Conservation (phyloP, 805 yeast species). For the Wickerhamomyces sydowiorum region DNA sequence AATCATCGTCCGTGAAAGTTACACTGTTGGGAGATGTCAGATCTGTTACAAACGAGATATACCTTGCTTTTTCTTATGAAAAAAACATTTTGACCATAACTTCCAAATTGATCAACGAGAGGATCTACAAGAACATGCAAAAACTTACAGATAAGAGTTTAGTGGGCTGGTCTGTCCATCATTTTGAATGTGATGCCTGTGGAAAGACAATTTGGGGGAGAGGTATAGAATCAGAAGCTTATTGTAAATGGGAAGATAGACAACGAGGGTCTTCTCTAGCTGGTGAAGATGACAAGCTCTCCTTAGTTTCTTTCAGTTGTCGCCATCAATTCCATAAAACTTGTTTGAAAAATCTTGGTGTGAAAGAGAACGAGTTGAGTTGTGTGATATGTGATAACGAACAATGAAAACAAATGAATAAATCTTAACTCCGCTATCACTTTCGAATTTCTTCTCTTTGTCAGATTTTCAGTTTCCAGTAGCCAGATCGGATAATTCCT, state of each 20-base stretch:
- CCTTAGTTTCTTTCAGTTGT: constrained; percentile 55
- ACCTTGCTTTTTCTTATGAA: constrained; percentile 61
- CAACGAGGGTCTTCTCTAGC: constrained; percentile 22
- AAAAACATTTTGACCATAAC: constrained; percentile 46
- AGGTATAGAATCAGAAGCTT: constrained; percentile 42
- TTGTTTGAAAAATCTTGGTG: constrained; percentile 48
- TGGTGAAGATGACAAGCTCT: constrained; percentile 10
- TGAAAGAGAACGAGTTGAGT: constrained; percentile 17
- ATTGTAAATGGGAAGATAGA: constrained; percentile 52
- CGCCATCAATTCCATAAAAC: constrained; percentile 58
- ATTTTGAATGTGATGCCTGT: constrained; percentile 67
- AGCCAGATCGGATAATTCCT: no score
- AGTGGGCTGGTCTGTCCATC: constrained; percentile 60
- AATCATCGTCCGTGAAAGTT: constrained; percentile 36
- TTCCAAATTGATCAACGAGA: constrained; percentile 49
- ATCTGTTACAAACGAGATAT: constrained; percentile 55
- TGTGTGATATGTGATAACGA: constrained; percentile 37
- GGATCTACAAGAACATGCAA: constrained; percentile 43
- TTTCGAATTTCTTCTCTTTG: no score
- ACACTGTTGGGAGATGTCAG: constrained; percentile 57
- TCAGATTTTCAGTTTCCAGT: no score
- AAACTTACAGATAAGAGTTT: constrained; percentile 34
- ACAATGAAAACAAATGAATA: not conserved
- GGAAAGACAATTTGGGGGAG: constrained; percentile 71
- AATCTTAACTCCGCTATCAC: no score